Percentiles rank a stretch among this genome's conserved stretches.
phyloP scores from a whole-genome alignment of 805 yeast species.

The Priceomyces melissophilus region DNA sequence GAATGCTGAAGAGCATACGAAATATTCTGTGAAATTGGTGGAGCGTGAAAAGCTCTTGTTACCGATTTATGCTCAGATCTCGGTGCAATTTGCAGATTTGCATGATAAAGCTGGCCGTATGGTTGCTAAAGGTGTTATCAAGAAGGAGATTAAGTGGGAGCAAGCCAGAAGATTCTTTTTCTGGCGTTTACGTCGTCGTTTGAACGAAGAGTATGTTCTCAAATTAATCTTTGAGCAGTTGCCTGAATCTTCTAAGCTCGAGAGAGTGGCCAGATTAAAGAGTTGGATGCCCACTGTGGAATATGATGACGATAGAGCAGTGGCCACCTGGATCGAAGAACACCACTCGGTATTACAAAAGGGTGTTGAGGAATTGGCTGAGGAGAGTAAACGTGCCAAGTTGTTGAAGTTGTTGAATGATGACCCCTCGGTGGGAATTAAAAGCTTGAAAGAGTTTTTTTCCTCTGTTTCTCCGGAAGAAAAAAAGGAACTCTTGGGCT shows the following conservation, averaged over 20 bases:
- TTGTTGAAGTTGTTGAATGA: constrained; percentile 50
- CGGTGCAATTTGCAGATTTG: constrained; percentile 95
- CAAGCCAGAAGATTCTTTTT: constrained; percentile 93
- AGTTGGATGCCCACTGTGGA: constrained; percentile 81
- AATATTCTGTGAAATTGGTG: constrained; percentile 59
- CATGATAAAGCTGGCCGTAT: constrained; percentile 98
- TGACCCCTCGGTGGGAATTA: constrained; percentile 26
- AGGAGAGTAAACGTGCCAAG: constrained; percentile 63
- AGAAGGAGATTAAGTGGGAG: constrained; percentile 80
- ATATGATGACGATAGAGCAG: constrained; percentile 68
- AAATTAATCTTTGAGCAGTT: constrained; percentile 66
- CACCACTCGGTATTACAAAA: constrained; percentile 63
- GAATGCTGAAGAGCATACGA: constrained; percentile 62
- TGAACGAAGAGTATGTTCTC: constrained; percentile 86
- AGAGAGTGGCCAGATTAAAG: constrained; percentile 80
- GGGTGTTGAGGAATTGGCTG: constrained; percentile 58
- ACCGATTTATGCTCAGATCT: constrained; percentile 88
- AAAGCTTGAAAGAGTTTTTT: constrained; percentile 35
- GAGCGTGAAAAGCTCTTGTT: constrained; percentile 76
- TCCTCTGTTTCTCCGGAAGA: constrained; percentile 33
- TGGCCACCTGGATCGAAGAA: constrained; percentile 82
- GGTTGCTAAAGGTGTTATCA: constrained; percentile 90
- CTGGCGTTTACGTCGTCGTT: constrained; percentile 97
- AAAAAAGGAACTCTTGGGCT: constrained; percentile 23
- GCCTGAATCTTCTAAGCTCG: constrained; percentile 58